phyloP scores from a whole-genome alignment of 176 grass and related monocot species.

The Canna indica region DNA sequence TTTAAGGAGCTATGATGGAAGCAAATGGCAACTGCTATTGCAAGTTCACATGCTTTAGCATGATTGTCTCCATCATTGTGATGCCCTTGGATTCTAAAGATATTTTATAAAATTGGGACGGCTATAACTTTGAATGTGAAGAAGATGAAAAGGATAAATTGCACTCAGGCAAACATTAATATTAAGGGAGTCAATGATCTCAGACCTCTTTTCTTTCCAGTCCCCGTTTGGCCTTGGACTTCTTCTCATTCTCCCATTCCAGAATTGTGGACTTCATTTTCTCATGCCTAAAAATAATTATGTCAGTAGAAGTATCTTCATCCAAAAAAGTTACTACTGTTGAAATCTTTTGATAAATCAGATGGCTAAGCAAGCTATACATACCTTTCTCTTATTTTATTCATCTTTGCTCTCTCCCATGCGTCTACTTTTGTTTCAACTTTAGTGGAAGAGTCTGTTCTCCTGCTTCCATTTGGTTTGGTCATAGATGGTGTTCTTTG shows the following conservation, averaged over 20 bases:
- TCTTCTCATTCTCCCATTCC: conserved; percentile 84
- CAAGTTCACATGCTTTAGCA: neutral
- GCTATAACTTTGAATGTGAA: neutral
- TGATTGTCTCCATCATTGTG: neutral
- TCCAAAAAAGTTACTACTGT: neutral
- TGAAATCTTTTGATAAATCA: neutral
- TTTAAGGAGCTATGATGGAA: neutral
- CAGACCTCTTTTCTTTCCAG: conserved; percentile 67
- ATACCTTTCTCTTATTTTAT: conserved; percentile 42
- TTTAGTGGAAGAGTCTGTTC: neutral
- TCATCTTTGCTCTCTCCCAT: conserved; percentile 67
- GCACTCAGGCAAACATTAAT: neutral
- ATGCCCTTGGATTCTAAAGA: neutral
- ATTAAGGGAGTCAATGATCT: neutral
- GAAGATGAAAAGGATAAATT: neutral
- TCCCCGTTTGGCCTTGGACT: conserved; percentile 50
- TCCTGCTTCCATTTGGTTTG: conserved; percentile 29
- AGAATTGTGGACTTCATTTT: conserved; percentile 50
- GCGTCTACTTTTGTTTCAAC: conserved; percentile 28
- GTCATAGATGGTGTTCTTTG: conserved; percentile 24
- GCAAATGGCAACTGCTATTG: neutral
- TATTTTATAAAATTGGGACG: neutral
- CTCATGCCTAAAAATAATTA: conserved; percentile 38
- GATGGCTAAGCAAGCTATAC: neutral
- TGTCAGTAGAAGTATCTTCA: neutral